Evolutionary conservation across 179 eudicot genomes (phyloP).

Genomic region (Dionaea muscipula): DNA sequence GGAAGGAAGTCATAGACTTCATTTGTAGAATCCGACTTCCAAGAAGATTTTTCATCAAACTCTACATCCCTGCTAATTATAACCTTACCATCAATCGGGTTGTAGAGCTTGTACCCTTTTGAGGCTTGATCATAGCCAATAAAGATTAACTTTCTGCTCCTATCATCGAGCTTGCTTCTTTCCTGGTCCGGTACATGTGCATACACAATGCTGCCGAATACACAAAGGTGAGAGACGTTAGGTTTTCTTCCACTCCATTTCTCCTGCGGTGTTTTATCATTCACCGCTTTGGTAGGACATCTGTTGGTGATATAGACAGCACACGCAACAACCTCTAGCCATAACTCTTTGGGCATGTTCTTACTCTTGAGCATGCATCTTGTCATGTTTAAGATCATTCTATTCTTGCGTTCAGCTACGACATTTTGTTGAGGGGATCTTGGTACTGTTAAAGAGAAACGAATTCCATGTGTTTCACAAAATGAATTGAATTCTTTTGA

Average conservation of each 20-base stretch:
- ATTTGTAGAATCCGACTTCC: not conserved
- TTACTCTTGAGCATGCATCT: not conserved
- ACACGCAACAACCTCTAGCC: not conserved
- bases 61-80: not conserved
- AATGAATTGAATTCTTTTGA: not conserved
- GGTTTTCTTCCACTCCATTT: not conserved
- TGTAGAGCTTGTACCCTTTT: not conserved
- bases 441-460: not conserved
- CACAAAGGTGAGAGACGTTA: not conserved
- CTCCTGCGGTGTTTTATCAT: not conserved
- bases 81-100: not conserved
- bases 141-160: not conserved
- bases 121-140: not conserved
- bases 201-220: not conserved
- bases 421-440: not conserved
- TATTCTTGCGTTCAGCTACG: not conserved
- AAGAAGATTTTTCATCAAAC: not conserved
- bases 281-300: not conserved
- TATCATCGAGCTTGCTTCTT: not conserved
- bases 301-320: not conserved
- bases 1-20: not conserved
- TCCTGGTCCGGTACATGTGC: not conserved
- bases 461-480: not conserved
- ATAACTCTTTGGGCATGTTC: not conserved
- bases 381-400: not conserved